A percentile compares a stretch with the other conserved stretches of the same genome.
These are phyloP conservation scores for Nitzschia inconspicua DNA, from an alignment of 108 stramenopile species.

Conservation along the genomic window DNA sequence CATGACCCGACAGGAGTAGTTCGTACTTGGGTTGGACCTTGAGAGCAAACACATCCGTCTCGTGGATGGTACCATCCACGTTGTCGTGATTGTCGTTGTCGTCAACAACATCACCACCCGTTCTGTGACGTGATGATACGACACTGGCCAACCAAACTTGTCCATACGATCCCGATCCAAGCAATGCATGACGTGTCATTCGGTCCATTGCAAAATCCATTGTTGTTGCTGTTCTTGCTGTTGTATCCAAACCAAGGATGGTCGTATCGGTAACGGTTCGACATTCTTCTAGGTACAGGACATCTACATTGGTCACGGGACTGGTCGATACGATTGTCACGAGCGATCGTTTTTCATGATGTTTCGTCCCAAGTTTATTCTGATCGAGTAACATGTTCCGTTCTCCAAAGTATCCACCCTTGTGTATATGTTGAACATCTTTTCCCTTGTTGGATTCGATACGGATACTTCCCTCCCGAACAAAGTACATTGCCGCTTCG, in stretches of 20 bases:
- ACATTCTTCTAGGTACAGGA: slow-evolving; percentile 59
- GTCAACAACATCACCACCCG: neutral
- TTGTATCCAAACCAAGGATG: slow-evolving; percentile 33
- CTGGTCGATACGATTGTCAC: slow-evolving; percentile 25
- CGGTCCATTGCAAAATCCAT: slow-evolving; percentile 6
- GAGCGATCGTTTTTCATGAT: slow-evolving; percentile 9
- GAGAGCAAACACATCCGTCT: slow-evolving; percentile 55
- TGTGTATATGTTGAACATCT: slow-evolving; percentile 20
- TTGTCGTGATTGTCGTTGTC: neutral
- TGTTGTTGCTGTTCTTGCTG: no score
- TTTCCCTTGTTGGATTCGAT: slow-evolving; percentile 14
- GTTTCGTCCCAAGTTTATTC: slow-evolving; percentile 21
- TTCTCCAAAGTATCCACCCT: slow-evolving; percentile 66
- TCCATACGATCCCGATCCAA: slow-evolving; percentile 94
- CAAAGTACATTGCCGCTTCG: slow-evolving; percentile 46
- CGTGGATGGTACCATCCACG: slow-evolving; percentile 13
- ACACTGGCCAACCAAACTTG: slow-evolving; percentile 86
- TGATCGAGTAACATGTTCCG: slow-evolving; percentile 46
- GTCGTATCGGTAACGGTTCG: slow-evolving; percentile 50
- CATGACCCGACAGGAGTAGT: slow-evolving; percentile 82
- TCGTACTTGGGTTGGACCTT: slow-evolving; percentile 84
- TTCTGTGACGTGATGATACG: neutral
- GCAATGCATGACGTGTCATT: slow-evolving; percentile 50
- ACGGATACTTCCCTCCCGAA: slow-evolving; percentile 49
- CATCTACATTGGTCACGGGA: slow-evolving; percentile 55